Percentiles rank a stretch among this genome's conserved stretches.
Conservation (phyloP, 495 filamentous ascomycete genomes). For the Staphylotrichum longicolle region DNA sequence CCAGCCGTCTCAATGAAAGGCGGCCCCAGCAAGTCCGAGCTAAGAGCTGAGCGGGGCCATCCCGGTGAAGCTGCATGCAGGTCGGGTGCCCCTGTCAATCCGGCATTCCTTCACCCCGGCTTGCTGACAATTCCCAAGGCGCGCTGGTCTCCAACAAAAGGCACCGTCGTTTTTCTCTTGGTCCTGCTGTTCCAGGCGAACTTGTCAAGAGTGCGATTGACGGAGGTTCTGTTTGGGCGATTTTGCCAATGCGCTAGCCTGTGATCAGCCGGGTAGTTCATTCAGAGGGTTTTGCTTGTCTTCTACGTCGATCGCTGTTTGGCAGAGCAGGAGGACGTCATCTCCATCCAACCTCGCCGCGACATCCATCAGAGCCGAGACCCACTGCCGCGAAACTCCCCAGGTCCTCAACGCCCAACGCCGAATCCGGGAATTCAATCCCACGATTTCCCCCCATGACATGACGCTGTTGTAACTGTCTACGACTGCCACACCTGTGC, state of each 20-base stretch:
- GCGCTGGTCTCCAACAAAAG: background rate
- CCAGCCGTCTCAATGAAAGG: background rate
- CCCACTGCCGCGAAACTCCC: background rate
- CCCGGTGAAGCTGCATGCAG: conserved; percentile 21
- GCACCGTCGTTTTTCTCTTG: background rate
- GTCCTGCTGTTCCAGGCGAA: background rate
- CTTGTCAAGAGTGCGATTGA: background rate
- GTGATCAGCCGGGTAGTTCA: background rate
- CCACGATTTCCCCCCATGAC: conserved; percentile 17
- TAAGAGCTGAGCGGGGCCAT: background rate
- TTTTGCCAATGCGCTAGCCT: background rate
- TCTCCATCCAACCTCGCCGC: background rate
- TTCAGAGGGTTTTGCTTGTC: background rate
- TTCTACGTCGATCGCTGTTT: background rate
- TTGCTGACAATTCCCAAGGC: conserved; percentile 20
- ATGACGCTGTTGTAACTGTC: conserved; percentile 26
- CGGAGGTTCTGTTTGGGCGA: background rate
- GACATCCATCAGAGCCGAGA: conserved; percentile 5
- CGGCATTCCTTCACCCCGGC: conserved; percentile 5
- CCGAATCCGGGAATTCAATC: background rate
- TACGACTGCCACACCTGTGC: conserved; percentile 25
- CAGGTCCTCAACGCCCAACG: background rate
- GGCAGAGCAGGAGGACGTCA: conserved; percentile 1
- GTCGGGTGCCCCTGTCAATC: conserved; percentile 14
- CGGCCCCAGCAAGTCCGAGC: background rate